Conservation (phyloP, 2,329 filamentous ascomycete species). For the Ascochyta lentis region DNA sequence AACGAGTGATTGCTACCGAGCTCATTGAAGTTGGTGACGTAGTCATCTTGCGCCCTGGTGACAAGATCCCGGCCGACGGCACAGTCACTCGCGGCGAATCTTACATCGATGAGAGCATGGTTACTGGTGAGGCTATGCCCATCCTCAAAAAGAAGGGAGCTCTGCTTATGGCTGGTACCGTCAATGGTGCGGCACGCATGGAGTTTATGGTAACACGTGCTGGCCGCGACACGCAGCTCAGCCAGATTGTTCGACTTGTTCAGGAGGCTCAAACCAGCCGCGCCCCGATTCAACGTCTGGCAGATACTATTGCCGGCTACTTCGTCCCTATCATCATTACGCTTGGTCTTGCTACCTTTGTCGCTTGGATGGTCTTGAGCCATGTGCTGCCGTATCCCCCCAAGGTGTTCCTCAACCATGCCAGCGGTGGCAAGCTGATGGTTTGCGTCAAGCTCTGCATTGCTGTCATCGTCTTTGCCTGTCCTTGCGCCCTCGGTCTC, state of each 20-base stretch:
- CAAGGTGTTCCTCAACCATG: slow-evolving; percentile 79
- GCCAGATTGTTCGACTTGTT: slow-evolving; percentile 97
- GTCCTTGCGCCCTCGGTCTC: slow-evolving; percentile 93
- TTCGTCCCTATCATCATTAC: slow-evolving; percentile 90
- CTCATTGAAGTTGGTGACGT: slow-evolving; percentile 93
- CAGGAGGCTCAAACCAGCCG: slow-evolving; percentile 95
- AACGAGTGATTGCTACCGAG: slow-evolving; percentile 89
- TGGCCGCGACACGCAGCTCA: slow-evolving; percentile 93
- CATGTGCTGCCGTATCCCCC: slow-evolving; percentile 86
- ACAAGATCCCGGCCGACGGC: slow-evolving; percentile 96
- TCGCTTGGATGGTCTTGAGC: slow-evolving; percentile 93
- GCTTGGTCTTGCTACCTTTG: slow-evolving; percentile 84
- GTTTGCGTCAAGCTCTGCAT: slow-evolving; percentile 97
- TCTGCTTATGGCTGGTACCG: slow-evolving; percentile 86
- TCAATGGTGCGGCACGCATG: slow-evolving; percentile 89
- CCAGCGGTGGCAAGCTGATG: slow-evolving; percentile 91
- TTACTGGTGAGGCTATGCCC: slow-evolving; percentile 95
- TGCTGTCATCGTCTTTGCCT: slow-evolving; percentile 97
- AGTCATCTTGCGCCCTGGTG: slow-evolving; percentile 89
- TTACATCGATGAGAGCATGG: slow-evolving; percentile 97
- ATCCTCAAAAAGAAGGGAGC: slow-evolving; percentile 86
- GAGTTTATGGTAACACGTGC: slow-evolving; percentile 93
- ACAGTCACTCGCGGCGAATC: slow-evolving; percentile 86
- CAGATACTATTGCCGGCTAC: slow-evolving; percentile 88
- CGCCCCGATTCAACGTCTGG: slow-evolving; percentile 92